Evolutionary conservation across 306 rosid species (phyloP), one percentile per base, ranked within the genome.

Genomic region (Citrullus colocynthis): DNA sequence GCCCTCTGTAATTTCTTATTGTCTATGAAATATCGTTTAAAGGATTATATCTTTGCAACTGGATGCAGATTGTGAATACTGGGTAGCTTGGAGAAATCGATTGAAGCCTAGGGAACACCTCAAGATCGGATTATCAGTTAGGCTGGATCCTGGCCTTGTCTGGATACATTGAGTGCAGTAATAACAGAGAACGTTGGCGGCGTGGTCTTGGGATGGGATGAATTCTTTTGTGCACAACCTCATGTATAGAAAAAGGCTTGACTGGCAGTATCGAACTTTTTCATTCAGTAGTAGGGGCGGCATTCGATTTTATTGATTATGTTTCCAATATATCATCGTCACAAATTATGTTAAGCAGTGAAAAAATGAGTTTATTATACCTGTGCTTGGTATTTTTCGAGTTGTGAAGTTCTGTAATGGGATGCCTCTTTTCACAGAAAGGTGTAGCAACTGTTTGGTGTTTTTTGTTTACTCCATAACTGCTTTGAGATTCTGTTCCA

Each of bases 341-440:
- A 12, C 55, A 45, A 14, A 70, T 70, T 45, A 48, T 71, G 45
- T 51, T 42, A 15, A 73, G 77, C 77, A 51, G 77, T 16, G 42
- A 73, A 73, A 30, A 30, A 5, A 49, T 73, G 77, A 30, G 39
- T 15, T 51, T 70, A 2, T 45, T 24, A 28, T 48, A 14, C 45
- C 21, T 71, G 14, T 71, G 76, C 76, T 71, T 71, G 39, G 21
- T 28, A 13, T 71, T 71, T 71, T 45, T 70, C 45, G 56, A 14
- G 76, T 20, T 72, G n/a, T 45, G 42, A 28, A 49, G 45, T 39
- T 73, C 39, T 51, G 77, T 73, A 73, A 51, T 73, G 77, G 59
- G 45, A 71, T 9, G 10, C 44, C 77, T 73, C 28, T 30, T 51
- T 20, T 30, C 9, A 73, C 2, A 45, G 77, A 73, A 73, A 73